These are phyloP conservation scores for Penicillium sp. DNA, from an alignment of 2,329 filamentous ascomycete genomes.

Conservation along the genomic window DNA sequence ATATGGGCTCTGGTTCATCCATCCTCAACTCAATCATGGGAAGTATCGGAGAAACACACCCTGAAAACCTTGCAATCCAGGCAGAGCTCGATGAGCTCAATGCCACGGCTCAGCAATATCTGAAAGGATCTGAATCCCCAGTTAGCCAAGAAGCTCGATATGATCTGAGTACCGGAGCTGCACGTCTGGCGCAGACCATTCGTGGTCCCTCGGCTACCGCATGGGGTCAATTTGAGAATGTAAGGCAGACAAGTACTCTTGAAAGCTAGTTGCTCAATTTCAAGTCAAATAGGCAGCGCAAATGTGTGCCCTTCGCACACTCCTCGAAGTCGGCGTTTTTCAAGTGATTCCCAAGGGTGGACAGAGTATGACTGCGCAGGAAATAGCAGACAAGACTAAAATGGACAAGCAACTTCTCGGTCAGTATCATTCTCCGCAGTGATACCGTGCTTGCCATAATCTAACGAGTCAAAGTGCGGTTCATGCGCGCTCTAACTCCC, in stretches of 20 bases:
- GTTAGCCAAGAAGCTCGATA: not conserved
- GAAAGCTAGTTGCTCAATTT: no score
- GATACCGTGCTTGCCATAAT: no score
- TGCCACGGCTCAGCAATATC: conserved; percentile 1
- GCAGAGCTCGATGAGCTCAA: conserved; percentile 1
- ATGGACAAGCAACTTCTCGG: conserved; percentile 5
- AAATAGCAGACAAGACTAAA: conserved; percentile 9
- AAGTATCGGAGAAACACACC: conserved; percentile 6
- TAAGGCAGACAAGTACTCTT: no score
- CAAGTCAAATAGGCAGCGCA: conserved; percentile 12
- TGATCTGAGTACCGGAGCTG: conserved; percentile 5
- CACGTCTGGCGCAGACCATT: conserved; percentile 13
- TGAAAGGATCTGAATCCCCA: not conserved
- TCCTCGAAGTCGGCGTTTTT: conserved; percentile 20
- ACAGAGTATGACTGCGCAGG: conserved; percentile 7
- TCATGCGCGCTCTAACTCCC: conserved; percentile 18
- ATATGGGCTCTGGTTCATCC: no score
- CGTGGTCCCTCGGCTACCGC: conserved; percentile 19
- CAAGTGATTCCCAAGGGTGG: conserved; percentile 19
- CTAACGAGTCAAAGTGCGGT: conserved; percentile 13
- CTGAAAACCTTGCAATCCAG: conserved; percentile 1
- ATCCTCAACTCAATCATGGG: no score
- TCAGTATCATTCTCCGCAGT: no score
- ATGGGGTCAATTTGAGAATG: conserved; percentile 18
- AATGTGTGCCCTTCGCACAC: conserved; percentile 16